Evolutionary conservation across 2,329 filamentous ascomycete species (phyloP), one percentile per base, ranked within the genome.

Genomic region (Arthrinium phaeospermum): DNA sequence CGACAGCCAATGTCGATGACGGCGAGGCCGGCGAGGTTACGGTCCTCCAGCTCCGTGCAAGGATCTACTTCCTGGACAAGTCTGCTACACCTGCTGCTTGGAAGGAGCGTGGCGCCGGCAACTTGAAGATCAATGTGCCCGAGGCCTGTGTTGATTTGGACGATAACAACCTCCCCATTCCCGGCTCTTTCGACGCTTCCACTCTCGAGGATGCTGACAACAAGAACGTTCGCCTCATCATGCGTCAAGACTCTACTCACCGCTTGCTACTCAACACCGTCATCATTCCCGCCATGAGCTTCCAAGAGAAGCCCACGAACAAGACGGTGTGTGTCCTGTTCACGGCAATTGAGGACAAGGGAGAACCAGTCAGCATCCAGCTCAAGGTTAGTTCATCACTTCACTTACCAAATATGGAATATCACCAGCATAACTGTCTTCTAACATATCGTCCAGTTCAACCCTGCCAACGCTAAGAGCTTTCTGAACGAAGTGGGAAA

Each of bases 161-260:
- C 16, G 75, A 78, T 30, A 82, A 83, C 24, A 87, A 86, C 4
- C 77, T 79, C 13, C 80, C 86, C n/a, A 82, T 89, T 69, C 83
- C 87, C 1, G 86, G 86, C 34, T 86, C 85, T 22, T 91, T 91
- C 73, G 88, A 91, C 76, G 85, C 85, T 24, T 90, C 89, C 6
- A 80, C 80, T 22, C 78, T 89, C 4, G 86, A 87, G 69, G 81
- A 86, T 3, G 84, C 87, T 24, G 83, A 85, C 24, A 82, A 85
- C 70, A 87, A 88, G 75, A 85, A 90, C 72, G 88, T 92, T 34
- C 92, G 96, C 57, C 89, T 98, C 75, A 89, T 98, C 74, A 95
- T 98, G 91, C 92, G 96, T 24, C 94, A 97, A 76, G 95, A 98
- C 78, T 94, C 95, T 73, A 96, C 94, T 0, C 91, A 95, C 78